Evolutionary conservation across 1,284 basidiomycete genomes (phyloP), one percentile per base, ranked within the genome.

Genomic region (Ganoderma meredithae): DNA sequence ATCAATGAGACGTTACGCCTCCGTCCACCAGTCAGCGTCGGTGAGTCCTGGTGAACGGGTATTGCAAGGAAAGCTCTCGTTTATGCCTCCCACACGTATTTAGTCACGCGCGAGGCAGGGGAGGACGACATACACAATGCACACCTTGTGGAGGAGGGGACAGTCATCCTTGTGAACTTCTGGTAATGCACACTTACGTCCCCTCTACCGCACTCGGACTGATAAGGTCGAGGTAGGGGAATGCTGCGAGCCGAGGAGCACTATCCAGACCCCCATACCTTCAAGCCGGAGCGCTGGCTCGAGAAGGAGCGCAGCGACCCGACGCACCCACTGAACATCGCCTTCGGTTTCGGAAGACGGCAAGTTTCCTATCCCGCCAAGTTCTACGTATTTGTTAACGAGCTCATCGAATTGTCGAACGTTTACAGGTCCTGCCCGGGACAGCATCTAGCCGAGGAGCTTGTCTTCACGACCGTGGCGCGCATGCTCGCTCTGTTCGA

Each of bases 401-500:
- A 43, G 15, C 44, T 47, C 44, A 47, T n/a, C 44, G 10, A n/a
- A 47, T 12, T 12, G n/a, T 3, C 44, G 9, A 22, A 43, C 31
- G 10, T 41, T 9, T 6, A 15, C 58, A 71, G 83, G n/a, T 80
- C 82, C 25, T 85, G 83, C 64, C 83, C 83, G 0, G 83, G 83
- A 3, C 78, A 80, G 77, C 77, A 83, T 64, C 76, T 85, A 36
- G 84, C 79, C 0, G 74, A 74, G 43, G 81, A 82, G 66, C 81
- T 81, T 2, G 41, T 82, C 10, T 82, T 81, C 63, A 82, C 84
- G 62, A 79, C 80, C 67, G 74, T 83, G 25, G 77, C 81, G 0
- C 76, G 81, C 2, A 78, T 84, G 3, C 73, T 82, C 1, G 83
- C 82, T 79, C 79, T 77, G 0, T 83, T 83, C 69, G 76, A 80